Percentiles rank a stretch among this genome's conserved stretches.
Evolutionary conservation across 768 basidiomycete genomes (phyloP).

Genomic region (Nidularia pulvinata): DNA sequence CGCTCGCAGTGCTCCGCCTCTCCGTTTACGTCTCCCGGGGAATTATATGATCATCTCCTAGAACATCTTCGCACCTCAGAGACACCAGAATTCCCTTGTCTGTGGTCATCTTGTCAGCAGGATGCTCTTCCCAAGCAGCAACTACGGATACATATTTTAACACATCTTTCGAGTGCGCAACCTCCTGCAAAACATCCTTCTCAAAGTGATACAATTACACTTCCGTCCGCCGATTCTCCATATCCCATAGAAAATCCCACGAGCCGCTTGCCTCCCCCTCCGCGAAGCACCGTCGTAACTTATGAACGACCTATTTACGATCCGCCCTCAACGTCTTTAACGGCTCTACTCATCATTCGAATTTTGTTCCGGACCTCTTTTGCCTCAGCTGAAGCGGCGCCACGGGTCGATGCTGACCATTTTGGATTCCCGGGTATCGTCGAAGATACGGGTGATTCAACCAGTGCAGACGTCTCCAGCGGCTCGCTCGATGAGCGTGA

Average conservation of each 20-base stretch:
- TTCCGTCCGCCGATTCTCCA: conserved; percentile 52
- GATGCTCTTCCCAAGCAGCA: conserved; percentile 41
- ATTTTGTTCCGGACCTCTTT: conserved; percentile 83
- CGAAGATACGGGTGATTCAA: conserved; percentile 76
- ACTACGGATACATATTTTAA: conserved; percentile 71
- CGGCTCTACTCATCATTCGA: conserved; percentile 81
- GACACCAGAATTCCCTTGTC: conserved; percentile 48
- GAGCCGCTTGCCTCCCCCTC: conserved; percentile 66
- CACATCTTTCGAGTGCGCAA: conserved; percentile 69
- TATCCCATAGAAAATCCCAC: conserved; percentile 68
- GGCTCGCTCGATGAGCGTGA: conserved; percentile 56
- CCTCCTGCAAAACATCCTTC: conserved; percentile 58
- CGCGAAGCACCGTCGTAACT: conserved; percentile 58
- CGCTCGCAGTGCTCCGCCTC: conserved; percentile 50
- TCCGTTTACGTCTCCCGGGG: conserved; percentile 50
- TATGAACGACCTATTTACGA: conserved; percentile 61
- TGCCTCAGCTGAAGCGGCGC: conserved; percentile 64
- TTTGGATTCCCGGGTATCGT: conserved; percentile 89
- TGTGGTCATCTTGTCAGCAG: conserved; percentile 72
- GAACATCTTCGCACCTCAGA: conserved; percentile 51
- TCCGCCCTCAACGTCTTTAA: conserved; percentile 73
- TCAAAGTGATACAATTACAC: conserved; percentile 73
- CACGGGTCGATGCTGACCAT: conserved; percentile 78
- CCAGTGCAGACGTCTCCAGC: conserved; percentile 38
- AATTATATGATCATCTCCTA: conserved; percentile 74